These are phyloP conservation scores for Annulohypoxylon bovei DNA, from an alignment of 495 filamentous ascomycete species.

Conservation along the genomic window DNA sequence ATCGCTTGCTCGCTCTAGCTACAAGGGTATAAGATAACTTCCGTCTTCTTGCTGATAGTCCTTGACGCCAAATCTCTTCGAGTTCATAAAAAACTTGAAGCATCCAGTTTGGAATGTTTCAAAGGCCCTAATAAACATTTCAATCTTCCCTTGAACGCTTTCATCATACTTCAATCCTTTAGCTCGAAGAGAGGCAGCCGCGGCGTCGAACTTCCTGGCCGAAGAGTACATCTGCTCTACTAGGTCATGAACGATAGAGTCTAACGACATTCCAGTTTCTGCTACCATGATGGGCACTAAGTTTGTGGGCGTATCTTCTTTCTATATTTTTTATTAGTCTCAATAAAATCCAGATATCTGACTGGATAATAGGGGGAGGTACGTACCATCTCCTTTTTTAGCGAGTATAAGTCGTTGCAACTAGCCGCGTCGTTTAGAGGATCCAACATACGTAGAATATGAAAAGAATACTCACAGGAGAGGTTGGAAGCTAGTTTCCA, in stretches of 20 bases:
- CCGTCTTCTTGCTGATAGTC: neutral
- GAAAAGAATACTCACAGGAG: neutral
- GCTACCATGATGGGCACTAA: slow-evolving; percentile 1
- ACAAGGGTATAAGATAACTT: slow-evolving; percentile 1
- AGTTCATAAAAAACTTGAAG: slow-evolving; percentile 8
- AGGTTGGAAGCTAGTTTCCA: slow-evolving; percentile 4
- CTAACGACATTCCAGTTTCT: neutral
- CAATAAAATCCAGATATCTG: neutral
- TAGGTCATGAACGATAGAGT: neutral
- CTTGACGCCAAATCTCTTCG: neutral
- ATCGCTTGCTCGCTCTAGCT: too few species aligned
- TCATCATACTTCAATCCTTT: neutral
- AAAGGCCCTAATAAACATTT: slow-evolving; percentile 2
- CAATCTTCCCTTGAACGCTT: neutral
- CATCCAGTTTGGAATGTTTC: slow-evolving; percentile 9
- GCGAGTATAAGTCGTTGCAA: slow-evolving; percentile 5
- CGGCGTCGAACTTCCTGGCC: slow-evolving; percentile 7
- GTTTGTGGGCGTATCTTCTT: neutral
- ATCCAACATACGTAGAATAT: neutral
- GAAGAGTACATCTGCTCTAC: slow-evolving; percentile 13
- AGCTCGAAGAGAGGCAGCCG: neutral
- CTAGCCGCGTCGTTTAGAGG: neutral
- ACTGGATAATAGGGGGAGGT: too few species aligned
- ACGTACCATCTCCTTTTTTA: slow-evolving; percentile 8
- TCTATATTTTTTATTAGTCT: neutral